Percentiles rank a stretch among this genome's conserved stretches.
Conservation (phyloP, 371 early-diverging fungal species). For the Nematocida displodere region DNA sequence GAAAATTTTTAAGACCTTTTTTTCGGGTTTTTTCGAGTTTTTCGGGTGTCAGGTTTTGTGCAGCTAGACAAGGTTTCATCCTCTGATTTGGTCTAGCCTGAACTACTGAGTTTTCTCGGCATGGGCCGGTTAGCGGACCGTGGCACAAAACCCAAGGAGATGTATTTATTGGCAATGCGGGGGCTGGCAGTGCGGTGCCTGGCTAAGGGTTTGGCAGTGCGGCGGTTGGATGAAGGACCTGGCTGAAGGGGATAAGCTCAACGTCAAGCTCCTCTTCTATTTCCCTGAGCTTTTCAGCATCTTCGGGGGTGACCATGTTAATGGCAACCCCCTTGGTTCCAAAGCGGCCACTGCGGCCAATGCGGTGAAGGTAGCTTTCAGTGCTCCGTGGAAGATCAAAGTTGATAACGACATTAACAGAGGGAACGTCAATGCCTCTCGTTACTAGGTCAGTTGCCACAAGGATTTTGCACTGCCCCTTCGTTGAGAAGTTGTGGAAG, state of each 20-base stretch:
- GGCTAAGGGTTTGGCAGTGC: too few relatives aligned
- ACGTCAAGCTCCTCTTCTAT: constrained; percentile 90
- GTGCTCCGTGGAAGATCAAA: constrained; percentile 96
- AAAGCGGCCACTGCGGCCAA: constrained; percentile 96
- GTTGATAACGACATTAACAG: constrained; percentile 97
- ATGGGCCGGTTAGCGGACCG: too few relatives aligned
- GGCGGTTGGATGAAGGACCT: too few relatives aligned
- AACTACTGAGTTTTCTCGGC: too few relatives aligned
- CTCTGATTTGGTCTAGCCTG: too few relatives aligned
- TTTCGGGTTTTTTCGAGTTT: neutral
- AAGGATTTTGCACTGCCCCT: constrained; percentile 68
- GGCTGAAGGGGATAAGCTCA: constrained; percentile 71
- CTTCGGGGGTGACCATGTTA: constrained; percentile 82
- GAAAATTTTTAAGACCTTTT: neutral
- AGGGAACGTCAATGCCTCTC: constrained; percentile 96
- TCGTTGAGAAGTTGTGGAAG: constrained; percentile 85
- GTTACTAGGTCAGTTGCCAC: constrained; percentile 75
- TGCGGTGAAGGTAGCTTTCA: constrained; percentile 95
- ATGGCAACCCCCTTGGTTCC: constrained; percentile 91
- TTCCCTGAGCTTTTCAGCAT: constrained; percentile 71
- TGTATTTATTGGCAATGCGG: too few relatives aligned
- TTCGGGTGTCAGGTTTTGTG: too few relatives aligned
- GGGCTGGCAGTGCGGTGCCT: too few relatives aligned
- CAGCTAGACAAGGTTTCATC: too few relatives aligned
- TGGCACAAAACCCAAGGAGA: too few relatives aligned